Base-by-base conservation (phyloP, 2,329 filamentous ascomycete genomes). In the Ilyonectria sp. region DNA sequence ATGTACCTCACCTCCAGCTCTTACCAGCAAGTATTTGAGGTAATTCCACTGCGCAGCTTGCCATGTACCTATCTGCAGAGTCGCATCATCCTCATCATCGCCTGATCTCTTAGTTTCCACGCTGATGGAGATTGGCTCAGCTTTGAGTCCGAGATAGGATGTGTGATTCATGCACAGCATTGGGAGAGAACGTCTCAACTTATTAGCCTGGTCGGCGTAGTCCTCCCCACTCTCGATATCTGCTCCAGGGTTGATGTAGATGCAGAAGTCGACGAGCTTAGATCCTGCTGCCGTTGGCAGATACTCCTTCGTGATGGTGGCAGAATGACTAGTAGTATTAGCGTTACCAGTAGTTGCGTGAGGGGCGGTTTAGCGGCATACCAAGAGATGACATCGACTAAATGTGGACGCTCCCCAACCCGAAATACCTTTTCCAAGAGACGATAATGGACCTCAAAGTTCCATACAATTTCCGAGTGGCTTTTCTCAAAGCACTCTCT, bases 181-280 rank as follows among this genome's bases (percentile, higher is more conserved):
- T 23, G 21, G 21, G 3, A 23, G 21, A 23, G 21, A 23, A 23
- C 21, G 21, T 23, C 21, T 23, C 21, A 23, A 3, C 21, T 23
- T 3, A 23, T 23, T 23, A 3, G 21, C 21, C 21, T 23, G 21
- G 21, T 23, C 21, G 21, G 21, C 21, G 21, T 23, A 23, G 21
- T 23, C 21, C 21, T 23, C 21, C 21, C 21, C 21, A 23, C 21
- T 23, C 21, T 23, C 21, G 21, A 23, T 23, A 23, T 23, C 21
- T 3, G 23, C 55, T 47, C 26, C 40, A 37, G 55, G 55, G 55
- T 58, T 58, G 11, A 47, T 21, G 7, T 58, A 47, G 43, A 58
- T 58, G 15, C 15, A 58, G 23, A 58, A 58, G 40, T 58, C 55
- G 21, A 58, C 7, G 13, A 58, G 40, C 40, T 58, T 58, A 35